Evolutionary conservation across 148 eudicot genomes (phyloP).

Genomic region (Rhododendron vialii): DNA sequence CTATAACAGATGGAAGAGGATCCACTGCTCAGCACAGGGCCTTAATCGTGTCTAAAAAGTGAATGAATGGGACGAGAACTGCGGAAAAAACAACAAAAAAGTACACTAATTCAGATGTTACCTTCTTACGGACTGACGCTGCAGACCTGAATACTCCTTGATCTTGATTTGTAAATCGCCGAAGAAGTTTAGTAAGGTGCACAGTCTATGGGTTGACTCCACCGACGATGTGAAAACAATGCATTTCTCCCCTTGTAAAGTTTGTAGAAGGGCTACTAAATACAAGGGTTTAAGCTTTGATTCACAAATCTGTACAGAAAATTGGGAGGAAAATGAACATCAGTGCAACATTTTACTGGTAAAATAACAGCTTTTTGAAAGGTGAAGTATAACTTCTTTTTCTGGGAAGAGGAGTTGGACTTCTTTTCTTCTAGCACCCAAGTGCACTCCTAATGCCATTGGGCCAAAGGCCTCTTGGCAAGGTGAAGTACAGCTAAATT

Average conservation of each 20-base stretch:
- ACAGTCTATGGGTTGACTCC: constrained; percentile 74
- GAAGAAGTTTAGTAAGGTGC: constrained; percentile 63
- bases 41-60: neutral
- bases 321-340: neutral
- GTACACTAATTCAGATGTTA: constrained; percentile 14
- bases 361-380: neutral
- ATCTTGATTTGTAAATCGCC: constrained; percentile 59
- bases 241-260: constrained; percentile 72
- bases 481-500: neutral
- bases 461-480: neutral
- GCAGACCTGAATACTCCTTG: constrained; percentile 83
- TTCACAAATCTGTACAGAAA: constrained; percentile 65
- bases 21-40: constrained; percentile 2
- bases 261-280: constrained; percentile 69
- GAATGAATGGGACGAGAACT: neutral
- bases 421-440: neutral
- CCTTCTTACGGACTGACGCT: constrained; percentile 83
- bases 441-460: neutral
- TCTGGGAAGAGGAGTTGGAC: neutral
- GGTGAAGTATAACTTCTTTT: neutral
- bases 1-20: neutral
- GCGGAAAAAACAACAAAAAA: neutral
- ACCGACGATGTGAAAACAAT: constrained; percentile 92
- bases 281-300: constrained; percentile 72
- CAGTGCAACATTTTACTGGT: neutral